Conservation (phyloP, 2,329 filamentous ascomycete species). For the Diplodia corticola region DNA sequence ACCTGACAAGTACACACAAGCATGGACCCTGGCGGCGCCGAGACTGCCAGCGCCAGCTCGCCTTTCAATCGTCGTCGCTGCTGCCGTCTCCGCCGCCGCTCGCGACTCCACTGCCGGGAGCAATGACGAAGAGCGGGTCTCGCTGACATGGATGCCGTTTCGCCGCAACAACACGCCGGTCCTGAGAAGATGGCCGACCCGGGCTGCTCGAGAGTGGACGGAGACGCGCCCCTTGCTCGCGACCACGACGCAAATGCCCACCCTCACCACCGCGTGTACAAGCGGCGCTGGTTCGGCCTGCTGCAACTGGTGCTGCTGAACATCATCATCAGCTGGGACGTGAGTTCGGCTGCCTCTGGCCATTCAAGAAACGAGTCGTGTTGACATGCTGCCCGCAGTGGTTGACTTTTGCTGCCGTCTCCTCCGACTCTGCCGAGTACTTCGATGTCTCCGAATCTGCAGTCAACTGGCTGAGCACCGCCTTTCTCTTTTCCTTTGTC, state of each 20-base stretch:
- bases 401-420: conserved; percentile 88
- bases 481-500: conserved; percentile 82
- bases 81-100: background rate
- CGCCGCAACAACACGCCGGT: background rate
- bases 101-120: background rate
- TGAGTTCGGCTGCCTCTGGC: conserved; percentile 52
- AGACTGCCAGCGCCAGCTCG: background rate
- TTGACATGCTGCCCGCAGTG: conserved; percentile 58
- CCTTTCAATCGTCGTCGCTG: background rate
- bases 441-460: conserved; percentile 72
- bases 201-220: background rate
- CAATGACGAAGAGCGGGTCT: conserved; percentile 1
- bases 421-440: conserved; percentile 70
- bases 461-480: conserved; percentile 92
- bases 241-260: background rate
- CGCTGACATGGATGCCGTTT: conserved; percentile 8
- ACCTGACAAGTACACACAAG: background rate
- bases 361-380: background rate
- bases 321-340: conserved; percentile 92
- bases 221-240: background rate
- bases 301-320: conserved; percentile 83
- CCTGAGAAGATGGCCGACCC: conserved; percentile 2
- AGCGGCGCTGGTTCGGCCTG: conserved; percentile 85
- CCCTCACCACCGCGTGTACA: conserved; percentile 61
- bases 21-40: background rate